Base-by-base conservation (phyloP, 2,329 filamentous ascomycete species). In the Paraphaeosphaeria sporulosa region DNA sequence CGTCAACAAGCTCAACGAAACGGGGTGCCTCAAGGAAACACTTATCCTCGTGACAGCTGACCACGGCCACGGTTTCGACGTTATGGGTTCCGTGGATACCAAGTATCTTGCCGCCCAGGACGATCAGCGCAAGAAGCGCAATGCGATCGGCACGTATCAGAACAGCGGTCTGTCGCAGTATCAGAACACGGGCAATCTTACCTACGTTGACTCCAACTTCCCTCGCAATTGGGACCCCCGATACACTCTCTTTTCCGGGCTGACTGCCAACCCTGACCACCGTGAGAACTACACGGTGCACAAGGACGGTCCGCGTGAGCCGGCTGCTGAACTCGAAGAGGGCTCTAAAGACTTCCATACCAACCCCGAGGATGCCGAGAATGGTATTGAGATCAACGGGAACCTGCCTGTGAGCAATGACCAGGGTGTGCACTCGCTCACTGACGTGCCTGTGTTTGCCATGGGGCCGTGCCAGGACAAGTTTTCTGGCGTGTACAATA, bases 31-130 rank as follows among this genome's bases (percentile, higher is more conserved):
- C 34, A 86, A 94, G 10, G 87, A 93, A 62, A 96, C 92, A 0
- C 86, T 94, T 3, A 84, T 96, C 65, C 75, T 96, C 52, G 90
- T 95, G 51, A 93, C 92, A 3, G 90, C 92, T n/a, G 92, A 96
- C 73, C 92, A 95, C 82, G 92, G 92, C 44, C 92, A 96, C 80
- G 92, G 92, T 57, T 96, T 96, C 75, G 92, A 94, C 68, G 92
- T 96, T 67, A 94, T 90, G 75, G 92, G 92, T 64, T 89, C 85
- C 64, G 91, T 92, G 50, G 92, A 96, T 73, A 95, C 92, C 19
- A 82, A 90, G 74, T 95, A 94, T 78, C 83, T 94, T 49, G 81
- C 85, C 17, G 84, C 85, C 4, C 86, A 93, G 69, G 78, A 82
- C 7, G 83, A 84, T 19, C 87, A 91, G 74, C 89, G 92, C 68